Conservation (phyloP, 2,329 filamentous ascomycete genomes). For the Clonostachys rhizophaga region DNA sequence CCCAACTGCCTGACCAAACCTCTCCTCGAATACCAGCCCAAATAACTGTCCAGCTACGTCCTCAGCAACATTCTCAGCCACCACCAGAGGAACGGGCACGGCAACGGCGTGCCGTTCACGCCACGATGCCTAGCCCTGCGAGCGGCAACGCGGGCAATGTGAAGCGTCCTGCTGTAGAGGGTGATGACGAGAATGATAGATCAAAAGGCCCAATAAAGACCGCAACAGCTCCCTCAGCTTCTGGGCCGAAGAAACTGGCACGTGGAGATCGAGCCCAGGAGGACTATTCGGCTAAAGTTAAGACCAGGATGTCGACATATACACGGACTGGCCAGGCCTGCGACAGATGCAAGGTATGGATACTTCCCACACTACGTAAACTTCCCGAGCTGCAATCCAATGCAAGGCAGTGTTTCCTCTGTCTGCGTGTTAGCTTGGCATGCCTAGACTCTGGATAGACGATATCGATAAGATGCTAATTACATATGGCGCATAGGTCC, state of each 20-base stretch:
- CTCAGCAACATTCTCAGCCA: too few species aligned
- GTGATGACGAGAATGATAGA: conserved; percentile 21
- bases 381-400: too few species aligned
- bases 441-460: background rate
- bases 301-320: conserved; percentile 49
- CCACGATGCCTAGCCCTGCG: background rate
- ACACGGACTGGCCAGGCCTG: conserved; percentile 77
- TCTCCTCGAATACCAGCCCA: too few species aligned
- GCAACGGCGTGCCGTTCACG: background rate
- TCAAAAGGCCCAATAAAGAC: background rate
- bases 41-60: too few species aligned
- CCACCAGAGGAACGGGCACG: too few species aligned
- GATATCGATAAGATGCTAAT: conserved; percentile 3
- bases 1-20: too few species aligned
- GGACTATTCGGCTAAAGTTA: conserved; percentile 51
- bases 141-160: background rate
- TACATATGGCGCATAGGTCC: conserved; percentile 43
- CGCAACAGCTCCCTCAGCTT: conserved; percentile 10
- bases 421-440: background rate
- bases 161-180: conserved; percentile 31
- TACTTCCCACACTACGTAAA: background rate
- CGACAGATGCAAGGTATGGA: conserved; percentile 76
- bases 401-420: too few species aligned
- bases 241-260: conserved; percentile 40
- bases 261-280: conserved; percentile 40